A percentile compares a stretch with the other conserved stretches of the same genome.
phyloP scores from a whole-genome alignment of 2,329 filamentous ascomycete species.

The Acrocalymma vagum region DNA sequence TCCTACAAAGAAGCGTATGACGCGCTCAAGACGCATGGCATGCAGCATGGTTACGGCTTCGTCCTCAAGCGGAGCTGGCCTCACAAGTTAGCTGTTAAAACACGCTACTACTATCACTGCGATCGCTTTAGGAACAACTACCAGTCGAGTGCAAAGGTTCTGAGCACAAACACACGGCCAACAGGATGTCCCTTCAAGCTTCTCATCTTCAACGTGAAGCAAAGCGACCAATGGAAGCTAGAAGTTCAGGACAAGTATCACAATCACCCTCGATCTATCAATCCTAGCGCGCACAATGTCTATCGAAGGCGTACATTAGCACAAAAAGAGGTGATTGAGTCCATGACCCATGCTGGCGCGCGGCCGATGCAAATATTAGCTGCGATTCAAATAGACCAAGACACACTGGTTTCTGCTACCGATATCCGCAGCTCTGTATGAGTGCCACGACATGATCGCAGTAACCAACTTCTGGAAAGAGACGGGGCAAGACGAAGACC shows the following conservation, averaged over 20 bases:
- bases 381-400: conserved; percentile 14
- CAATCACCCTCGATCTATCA: conserved; percentile 15
- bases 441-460: conserved; percentile 18
- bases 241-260: conserved; percentile 14
- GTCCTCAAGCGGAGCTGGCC: conserved; percentile 17
- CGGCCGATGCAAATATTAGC: conserved; percentile 16
- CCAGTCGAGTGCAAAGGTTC: conserved; percentile 10
- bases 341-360: conserved; percentile 12
- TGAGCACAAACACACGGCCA: conserved; percentile 17
- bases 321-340: conserved; percentile 19
- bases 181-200: conserved; percentile 16
- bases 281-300: conserved; percentile 17
- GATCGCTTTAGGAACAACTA: conserved; percentile 13
- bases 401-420: conserved; percentile 17
- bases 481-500: conserved; percentile 17
- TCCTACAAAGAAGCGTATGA: conserved; percentile 23
- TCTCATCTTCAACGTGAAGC: conserved; percentile 16
- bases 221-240: conserved; percentile 13
- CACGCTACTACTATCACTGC: conserved; percentile 20
- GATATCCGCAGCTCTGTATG: conserved; percentile 16
- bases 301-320: conserved; percentile 14
- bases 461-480: conserved; percentile 17
- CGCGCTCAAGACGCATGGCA: conserved; percentile 19
- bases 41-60: conserved; percentile 22
- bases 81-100: conserved; percentile 19